Base-by-base conservation (phyloP, 2,329 filamentous ascomycete species). In the Gaeumannomyces tritici region DNA sequence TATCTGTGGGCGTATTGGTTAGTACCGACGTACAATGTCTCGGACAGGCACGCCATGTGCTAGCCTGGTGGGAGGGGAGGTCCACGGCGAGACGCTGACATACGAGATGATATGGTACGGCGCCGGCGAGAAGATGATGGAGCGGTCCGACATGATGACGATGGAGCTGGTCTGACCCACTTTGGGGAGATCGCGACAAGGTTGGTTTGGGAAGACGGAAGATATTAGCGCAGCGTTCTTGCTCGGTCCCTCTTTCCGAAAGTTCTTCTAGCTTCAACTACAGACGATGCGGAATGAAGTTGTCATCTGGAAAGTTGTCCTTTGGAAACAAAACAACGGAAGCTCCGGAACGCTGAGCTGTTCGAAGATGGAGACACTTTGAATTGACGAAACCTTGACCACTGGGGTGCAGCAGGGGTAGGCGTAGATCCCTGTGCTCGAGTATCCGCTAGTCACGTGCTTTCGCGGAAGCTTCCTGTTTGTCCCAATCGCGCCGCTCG, bases 91-190 rank as follows among this genome's bases (percentile, higher is more conserved):
- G 42, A 24, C 18, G 8, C 42, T 13, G 8, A 15, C 76, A 67
- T 80, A 91, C 87, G 86, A 85, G 65, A 93, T 77, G 64, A 93
- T 83, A 73, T 93, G 90, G 75, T 91, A 93, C 18, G 89, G 88
- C 58, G 84, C 88, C 59, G 83, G 82, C 27, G 86, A 86, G 63
- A 83, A 81, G 63, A 91, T 73, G 21, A 83, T 74, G 26, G 83
- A 80, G 62, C 70, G 58, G 13, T 69, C 73, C 13, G 75, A 69
- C 81, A 83, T 84, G 62, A 68, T 77, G 67, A 61, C 29, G 29
- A 8, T 6, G 31, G 18, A 9, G n/a, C n/a, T n/a, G n/a, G n/a
- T 21, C 15, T 60, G 27, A n/a, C 21, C 31, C 18, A 31, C 29
- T 13, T 12, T 59, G 31, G 26, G n/a, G 28, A 47, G 9, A 59